A percentile compares a stretch with the other conserved stretches of the same genome.
phyloP scores from a whole-genome alignment of 768 basidiomycete genomes.

The Thelephora ganbajun region DNA sequence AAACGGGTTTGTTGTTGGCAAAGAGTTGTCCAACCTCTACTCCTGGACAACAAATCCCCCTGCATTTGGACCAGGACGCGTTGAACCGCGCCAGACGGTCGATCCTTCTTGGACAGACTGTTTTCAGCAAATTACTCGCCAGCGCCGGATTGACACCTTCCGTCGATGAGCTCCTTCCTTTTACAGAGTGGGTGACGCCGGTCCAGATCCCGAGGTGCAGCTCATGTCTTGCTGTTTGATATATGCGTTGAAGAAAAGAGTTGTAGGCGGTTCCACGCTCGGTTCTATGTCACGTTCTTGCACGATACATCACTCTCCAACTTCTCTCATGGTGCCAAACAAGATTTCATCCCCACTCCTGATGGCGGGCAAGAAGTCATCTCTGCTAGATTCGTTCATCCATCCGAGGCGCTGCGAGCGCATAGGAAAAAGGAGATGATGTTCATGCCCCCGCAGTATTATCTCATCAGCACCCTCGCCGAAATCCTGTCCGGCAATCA shows the following conservation, averaged over 20 bases:
- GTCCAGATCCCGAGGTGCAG: background rate
- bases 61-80: constrained; percentile 17
- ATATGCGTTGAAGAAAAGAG: background rate
- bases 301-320: constrained; percentile 24
- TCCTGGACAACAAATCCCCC: constrained; percentile 10
- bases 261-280: constrained; percentile 53
- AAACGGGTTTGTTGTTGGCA: constrained; percentile 53
- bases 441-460: constrained; percentile 66
- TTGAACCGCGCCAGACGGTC: constrained; percentile 41
- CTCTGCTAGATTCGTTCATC: constrained; percentile 51
- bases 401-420: constrained; percentile 35
- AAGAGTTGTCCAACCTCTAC: constrained; percentile 6
- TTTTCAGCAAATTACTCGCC: constrained; percentile 40
- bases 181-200: constrained; percentile 71
- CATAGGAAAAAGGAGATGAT: constrained; percentile 35
- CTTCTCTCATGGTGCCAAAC: constrained; percentile 38
- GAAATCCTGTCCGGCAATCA: constrained; percentile 29
- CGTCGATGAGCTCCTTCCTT: constrained; percentile 38
- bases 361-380: constrained; percentile 48
- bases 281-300: constrained; percentile 57
- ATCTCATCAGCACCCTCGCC: constrained; percentile 49
- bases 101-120: constrained; percentile 36
- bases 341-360: constrained; percentile 49
- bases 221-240: constrained; percentile 1
- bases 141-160: constrained; percentile 31